A percentile compares a stretch with the other conserved stretches of the same genome.
phyloP scores from a whole-genome alignment of 495 filamentous ascomycete genomes.

The Bombardia bombarda region DNA sequence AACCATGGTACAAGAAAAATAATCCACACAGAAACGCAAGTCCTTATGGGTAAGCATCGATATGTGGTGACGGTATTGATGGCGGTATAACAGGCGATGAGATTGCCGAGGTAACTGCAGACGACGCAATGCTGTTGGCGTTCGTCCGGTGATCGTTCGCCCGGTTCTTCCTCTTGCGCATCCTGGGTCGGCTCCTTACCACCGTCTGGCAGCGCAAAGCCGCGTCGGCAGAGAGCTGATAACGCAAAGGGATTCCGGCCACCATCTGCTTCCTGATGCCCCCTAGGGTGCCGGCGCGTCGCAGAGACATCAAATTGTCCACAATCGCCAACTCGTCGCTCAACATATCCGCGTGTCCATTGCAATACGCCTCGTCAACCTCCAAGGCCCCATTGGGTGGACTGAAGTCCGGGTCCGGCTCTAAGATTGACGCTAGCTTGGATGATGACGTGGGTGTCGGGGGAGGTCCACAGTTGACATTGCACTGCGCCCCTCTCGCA shows the following conservation, averaged over 20 bases:
- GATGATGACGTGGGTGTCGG: conserved; percentile 4
- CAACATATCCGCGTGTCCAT: background rate
- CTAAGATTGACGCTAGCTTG: background rate
- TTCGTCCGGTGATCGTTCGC: too few relatives aligned
- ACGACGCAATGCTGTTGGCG: conserved; percentile 9
- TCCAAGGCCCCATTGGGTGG: conserved; percentile 17
- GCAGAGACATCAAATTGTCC: conserved; percentile 10
- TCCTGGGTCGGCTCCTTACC: conserved; percentile 31
- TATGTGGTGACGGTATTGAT: conserved; percentile 5
- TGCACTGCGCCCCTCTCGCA: conserved; percentile 27
- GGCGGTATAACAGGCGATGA: conserved; percentile 10
- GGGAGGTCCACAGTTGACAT: conserved; percentile 14
- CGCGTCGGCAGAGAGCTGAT: conserved; percentile 32
- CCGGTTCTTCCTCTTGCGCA: conserved; percentile 31
- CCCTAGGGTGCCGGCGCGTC: conserved; percentile 19
- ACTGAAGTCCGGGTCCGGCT: conserved; percentile 4
- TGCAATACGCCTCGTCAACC: conserved; percentile 18
- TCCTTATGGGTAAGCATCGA: background rate
- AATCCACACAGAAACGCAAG: background rate
- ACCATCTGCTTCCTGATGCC: conserved; percentile 28
- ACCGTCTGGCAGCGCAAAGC: conserved; percentile 34
- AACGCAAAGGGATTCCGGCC: conserved; percentile 20
- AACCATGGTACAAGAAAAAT: background rate
- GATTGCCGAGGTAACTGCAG: conserved; percentile 12
- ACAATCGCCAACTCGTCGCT: background rate